Base-by-base conservation (phyloP, 2,329 filamentous ascomycete genomes). In the Huntiella omanensis region DNA sequence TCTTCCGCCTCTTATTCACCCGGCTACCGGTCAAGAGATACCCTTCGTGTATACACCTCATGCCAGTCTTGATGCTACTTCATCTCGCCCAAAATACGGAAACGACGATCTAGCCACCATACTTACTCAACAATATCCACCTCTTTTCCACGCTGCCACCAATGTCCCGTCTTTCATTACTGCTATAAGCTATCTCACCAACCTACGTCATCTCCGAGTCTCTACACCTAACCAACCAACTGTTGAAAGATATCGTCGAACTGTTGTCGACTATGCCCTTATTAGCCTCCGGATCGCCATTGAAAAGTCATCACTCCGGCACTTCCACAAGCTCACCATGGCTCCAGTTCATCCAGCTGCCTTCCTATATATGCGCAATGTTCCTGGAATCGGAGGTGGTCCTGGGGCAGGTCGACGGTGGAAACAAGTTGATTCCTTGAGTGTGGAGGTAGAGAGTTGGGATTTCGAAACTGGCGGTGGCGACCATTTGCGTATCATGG, bases 101-200 rank as follows among this genome's bases (percentile, higher is more conserved):
- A 83, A 78, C 58, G 70, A 73, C 54, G 81, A 84, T 55, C 75
- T 91, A 55, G 85, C 79, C 51, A 80, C 88, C 57, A 71, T 92
- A 49, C 69, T 93, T 50, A 83, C 84, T 11, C 77, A 84, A 57
- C 85, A 93, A 62, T 93, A 92, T 56, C 83, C 84, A 45, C 83
- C 86, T 4, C 65, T 93, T 12, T 93, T 93, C 63, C 86, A 94
- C 57, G 83, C 85, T 5, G 83, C 86, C 5, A 88, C 83, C 50
- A 91, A 94, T 57, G 80, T 92, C 5, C 74, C 82, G 4, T 82
- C 83, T 35, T 93, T 94, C 63, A 77, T 88, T 54, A 70, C 76
- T 52, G 82, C 82, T 42, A 68, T 93, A 57, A 71, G 70, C 33
- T 66, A 77, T 51, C 60, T 93, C 55, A 64, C 73, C 49, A 80